Evolutionary conservation across 345 rosid genomes (phyloP).

Genomic region (Eutrema yunnanense): DNA sequence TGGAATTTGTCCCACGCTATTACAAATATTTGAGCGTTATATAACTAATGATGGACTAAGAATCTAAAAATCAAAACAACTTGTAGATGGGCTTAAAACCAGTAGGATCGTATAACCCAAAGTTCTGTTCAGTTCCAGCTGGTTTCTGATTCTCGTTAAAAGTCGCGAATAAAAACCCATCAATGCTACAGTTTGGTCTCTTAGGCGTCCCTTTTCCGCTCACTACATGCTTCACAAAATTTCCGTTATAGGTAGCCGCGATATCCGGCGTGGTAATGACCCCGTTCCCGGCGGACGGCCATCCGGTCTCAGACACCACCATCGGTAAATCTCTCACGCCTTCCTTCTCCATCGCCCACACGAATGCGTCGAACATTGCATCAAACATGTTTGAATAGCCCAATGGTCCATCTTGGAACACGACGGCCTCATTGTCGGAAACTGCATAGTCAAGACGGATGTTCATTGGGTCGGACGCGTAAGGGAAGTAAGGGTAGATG

Average conservation of each 20-base stretch:
- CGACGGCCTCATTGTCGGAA: background rate
- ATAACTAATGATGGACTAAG: background rate
- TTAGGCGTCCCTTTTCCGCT: constrained; percentile 32
- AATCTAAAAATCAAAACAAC: constrained; percentile 14
- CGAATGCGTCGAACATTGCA: constrained; percentile 31
- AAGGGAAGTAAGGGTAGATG: constrained; percentile 46
- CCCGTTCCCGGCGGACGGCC: constrained; percentile 40
- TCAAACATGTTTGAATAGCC: constrained; percentile 36
- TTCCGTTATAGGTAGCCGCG: constrained; percentile 20
- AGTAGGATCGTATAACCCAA: constrained; percentile 18
- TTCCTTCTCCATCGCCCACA: constrained; percentile 32
- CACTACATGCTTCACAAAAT: constrained; percentile 1
- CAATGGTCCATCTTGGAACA: constrained; percentile 28
- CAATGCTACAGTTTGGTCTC: constrained; percentile 6
- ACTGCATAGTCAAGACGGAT: constrained; percentile 28
- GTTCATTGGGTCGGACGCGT: constrained; percentile 9
- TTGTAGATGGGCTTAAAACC: constrained; percentile 18
- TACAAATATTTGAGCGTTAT: background rate
- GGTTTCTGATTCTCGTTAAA: constrained; percentile 24
- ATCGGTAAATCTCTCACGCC: background rate
- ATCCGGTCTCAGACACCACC: constrained; percentile 37
- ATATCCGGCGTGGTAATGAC: background rate
- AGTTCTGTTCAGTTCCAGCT: constrained; percentile 13
- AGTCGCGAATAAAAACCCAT: constrained; percentile 18
- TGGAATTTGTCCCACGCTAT: background rate